Base-by-base conservation (phyloP, 1,139 yeast genomes). In the Yamadazyma diospyri region DNA sequence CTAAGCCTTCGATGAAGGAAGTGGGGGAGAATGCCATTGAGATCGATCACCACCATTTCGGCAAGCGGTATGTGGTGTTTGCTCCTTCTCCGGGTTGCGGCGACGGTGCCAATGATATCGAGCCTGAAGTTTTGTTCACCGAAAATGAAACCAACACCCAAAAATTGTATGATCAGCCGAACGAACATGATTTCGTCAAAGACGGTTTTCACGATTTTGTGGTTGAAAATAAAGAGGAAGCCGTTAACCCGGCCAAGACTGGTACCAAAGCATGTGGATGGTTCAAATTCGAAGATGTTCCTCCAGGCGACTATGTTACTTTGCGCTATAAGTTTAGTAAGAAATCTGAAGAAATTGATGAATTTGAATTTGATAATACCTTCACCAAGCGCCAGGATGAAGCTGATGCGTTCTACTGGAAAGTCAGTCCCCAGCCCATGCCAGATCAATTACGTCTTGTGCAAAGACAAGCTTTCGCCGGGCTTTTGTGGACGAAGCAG, bases 401-500 rank as follows among this genome's bases (percentile, higher is more conserved):
- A 51, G 97, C 97, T 7, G 96, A 89, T 51, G 92, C 88, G 30
- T 89, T 89, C 57, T 89, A 88, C 62, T 87, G 94, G 88, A 79
- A 84, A 54, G 76, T 89, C 29, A 75, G 92, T 13, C 97, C 97
- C 5, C 60, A 85, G 51, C 96, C 96, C 25, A 74, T 88, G 43
- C 75, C 86, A 27, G 94, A 86, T 41, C 87, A 84, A 40, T 69
- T 89, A 48, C 72, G 96, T 55, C 79, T 76, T 48, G 81, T 89
- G 37, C 97, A 89, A 65, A 76, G 97, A 53, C 97, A 89, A 62
- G 95, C 97, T 0, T 85, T 87, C 58, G 92, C 97, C 6, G 97
- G 97, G 1, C 70, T 89, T 59, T 67, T 89, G 50, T 89, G 97
- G 97, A 81, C 94, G 8, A 89, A 89, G 56, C 97, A 89, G 58